Evolutionary conservation across 192 early-diverging fungal genomes (phyloP).

Genomic region (Phycomyces blakesleeanus): DNA sequence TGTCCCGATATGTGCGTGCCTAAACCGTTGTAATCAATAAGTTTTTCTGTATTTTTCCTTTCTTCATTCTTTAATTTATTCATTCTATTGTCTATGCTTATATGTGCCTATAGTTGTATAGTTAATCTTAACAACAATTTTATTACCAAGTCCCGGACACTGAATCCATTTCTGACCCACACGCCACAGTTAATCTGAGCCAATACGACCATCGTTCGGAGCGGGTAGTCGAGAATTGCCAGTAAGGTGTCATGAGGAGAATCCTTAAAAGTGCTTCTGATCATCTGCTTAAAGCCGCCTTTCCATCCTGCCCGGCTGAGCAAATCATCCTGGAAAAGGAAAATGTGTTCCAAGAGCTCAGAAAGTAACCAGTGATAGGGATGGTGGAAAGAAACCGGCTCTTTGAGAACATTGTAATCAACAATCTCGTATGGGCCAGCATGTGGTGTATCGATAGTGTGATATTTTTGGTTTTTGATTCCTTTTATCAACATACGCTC

Average conservation of each 20-base stretch:
- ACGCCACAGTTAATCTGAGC: constrained; percentile 87
- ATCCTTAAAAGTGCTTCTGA: constrained; percentile 50
- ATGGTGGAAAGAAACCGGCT: constrained; percentile 81
- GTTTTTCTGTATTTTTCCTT: not conserved
- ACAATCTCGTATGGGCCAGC: constrained; percentile 46
- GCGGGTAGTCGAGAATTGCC: constrained; percentile 75
- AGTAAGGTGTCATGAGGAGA: constrained; percentile 37
- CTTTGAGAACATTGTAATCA: constrained; percentile 50
- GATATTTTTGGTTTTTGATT: constrained; percentile 29
- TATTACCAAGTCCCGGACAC: constrained; percentile 61
- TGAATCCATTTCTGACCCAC: constrained; percentile 94
- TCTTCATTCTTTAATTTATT: too few relatives aligned
- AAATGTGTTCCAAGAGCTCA: constrained; percentile 66
- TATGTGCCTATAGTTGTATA: too few relatives aligned
- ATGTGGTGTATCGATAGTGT: constrained; percentile 38
- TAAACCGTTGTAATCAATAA: constrained; percentile 25
- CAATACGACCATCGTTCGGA: constrained; percentile 77
- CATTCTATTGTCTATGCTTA: too few relatives aligned
- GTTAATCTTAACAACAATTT: not conserved
- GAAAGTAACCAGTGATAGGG: constrained; percentile 92
- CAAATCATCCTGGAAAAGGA: constrained; percentile 51
- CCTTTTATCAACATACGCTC: constrained; percentile 13
- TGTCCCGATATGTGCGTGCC: constrained; percentile 79
- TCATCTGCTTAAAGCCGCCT: constrained; percentile 49
- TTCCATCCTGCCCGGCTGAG: constrained; percentile 55